These are phyloP conservation scores for Phyllosticta citribraziliensis DNA, from an alignment of 2,329 filamentous ascomycete species.

Conservation along the genomic window DNA sequence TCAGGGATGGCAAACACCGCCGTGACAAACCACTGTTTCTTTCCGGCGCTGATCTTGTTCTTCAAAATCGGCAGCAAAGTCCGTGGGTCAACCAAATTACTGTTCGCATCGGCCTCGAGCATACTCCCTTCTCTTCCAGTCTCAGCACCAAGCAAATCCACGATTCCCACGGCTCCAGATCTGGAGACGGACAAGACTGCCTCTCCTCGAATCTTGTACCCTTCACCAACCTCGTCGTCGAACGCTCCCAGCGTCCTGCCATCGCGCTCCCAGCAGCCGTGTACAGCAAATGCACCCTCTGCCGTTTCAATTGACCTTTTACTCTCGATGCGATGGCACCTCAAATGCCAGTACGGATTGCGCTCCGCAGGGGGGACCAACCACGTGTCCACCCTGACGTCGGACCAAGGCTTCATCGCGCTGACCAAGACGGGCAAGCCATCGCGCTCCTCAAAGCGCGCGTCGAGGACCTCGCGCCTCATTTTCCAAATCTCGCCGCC, in stretches of 20 bases:
- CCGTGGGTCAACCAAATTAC: constrained; percentile 62
- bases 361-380: constrained; percentile 52
- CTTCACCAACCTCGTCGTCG: constrained; percentile 31
- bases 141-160: constrained; percentile 30
- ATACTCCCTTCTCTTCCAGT: constrained; percentile 43
- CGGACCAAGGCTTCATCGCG: constrained; percentile 59
- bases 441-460: constrained; percentile 49
- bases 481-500: constrained; percentile 72
- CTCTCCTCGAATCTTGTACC: constrained; percentile 21
- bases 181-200: constrained; percentile 29
- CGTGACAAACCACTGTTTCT: constrained; percentile 57
- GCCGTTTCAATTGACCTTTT: constrained; percentile 57
- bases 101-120: constrained; percentile 69
- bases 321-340: constrained; percentile 52
- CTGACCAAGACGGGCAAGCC: constrained; percentile 54
- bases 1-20: constrained; percentile 60
- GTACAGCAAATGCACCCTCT: constrained; percentile 66
- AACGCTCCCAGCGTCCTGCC: constrained; percentile 42
- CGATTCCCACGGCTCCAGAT: constrained; percentile 43
- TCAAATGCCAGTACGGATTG: constrained; percentile 60
- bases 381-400: constrained; percentile 56
- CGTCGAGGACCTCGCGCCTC: constrained; percentile 56
- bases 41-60: constrained; percentile 48
- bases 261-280: constrained; percentile 49
- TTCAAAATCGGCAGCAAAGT: constrained; percentile 63